Evolutionary conservation across 192 early-diverging fungal genomes (phyloP).

Genomic region (Obelidium mucronatum): DNA sequence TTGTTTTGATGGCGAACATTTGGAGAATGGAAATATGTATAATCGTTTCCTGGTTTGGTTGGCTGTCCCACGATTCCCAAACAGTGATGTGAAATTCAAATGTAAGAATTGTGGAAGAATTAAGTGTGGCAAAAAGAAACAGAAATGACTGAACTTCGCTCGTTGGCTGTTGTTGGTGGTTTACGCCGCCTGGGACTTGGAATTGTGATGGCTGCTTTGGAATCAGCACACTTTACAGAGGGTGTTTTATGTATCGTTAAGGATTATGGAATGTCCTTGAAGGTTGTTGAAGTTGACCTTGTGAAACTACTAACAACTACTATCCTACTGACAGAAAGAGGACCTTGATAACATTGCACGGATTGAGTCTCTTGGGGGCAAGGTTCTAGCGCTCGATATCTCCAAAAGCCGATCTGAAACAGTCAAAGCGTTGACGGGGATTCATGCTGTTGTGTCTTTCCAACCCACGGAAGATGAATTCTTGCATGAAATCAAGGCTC

Average conservation of each 20-base stretch:
- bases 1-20: too few species aligned
- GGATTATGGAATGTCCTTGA: not conserved
- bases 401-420: not conserved
- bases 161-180: not conserved
- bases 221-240: not conserved
- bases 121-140: too few species aligned
- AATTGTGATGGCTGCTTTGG: not conserved
- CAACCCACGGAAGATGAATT: not conserved
- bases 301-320: not conserved
- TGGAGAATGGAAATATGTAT: too few species aligned
- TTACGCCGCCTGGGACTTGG: not conserved
- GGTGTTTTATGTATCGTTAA: not conserved
- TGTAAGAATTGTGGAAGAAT: too few species aligned
- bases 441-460: not conserved
- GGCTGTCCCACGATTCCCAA: too few species aligned
- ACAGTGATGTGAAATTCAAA: too few species aligned
- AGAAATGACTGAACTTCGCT: too few species aligned
- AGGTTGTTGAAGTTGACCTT: not conserved
- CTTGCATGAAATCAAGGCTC: not conserved
- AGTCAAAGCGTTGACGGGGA: not conserved
- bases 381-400: not conserved
- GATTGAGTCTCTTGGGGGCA: not conserved
- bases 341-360: not conserved
- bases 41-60: too few species aligned
- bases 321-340: not conserved